Percentiles rank a stretch among this genome's conserved stretches.
Conservation (phyloP, 176 grass and related monocot species). For the Musa itinerans region DNA sequence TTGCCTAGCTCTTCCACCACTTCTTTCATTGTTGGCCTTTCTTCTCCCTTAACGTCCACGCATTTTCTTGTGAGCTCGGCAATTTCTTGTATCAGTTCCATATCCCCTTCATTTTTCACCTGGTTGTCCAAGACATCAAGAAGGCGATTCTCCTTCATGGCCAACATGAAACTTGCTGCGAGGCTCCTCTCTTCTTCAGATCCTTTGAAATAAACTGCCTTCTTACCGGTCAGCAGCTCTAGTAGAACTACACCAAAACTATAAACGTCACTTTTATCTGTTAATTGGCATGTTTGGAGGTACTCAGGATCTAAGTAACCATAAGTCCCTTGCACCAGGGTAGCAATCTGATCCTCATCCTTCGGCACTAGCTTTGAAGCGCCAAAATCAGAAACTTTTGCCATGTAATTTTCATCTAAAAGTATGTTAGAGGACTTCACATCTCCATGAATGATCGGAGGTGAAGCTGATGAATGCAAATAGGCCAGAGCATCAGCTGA, state of each 20-base stretch:
- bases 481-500: constrained; percentile 9
- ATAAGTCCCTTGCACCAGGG: constrained; percentile 5
- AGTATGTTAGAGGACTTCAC: constrained; percentile 15
- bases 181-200: background rate
- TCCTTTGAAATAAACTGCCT: background rate
- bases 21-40: constrained; percentile 6
- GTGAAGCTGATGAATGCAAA: constrained; percentile 11
- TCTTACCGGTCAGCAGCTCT: constrained; percentile 2
- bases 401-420: background rate
- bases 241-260: constrained; percentile 5
- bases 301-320: constrained; percentile 10
- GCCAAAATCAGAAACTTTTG: constrained; percentile 9
- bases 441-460: constrained; percentile 9
- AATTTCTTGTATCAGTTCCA: background rate
- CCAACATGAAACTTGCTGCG: background rate
- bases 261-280: constrained; percentile 16
- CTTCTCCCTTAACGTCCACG: background rate
- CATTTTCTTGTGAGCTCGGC: background rate
- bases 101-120: background rate
- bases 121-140: background rate
- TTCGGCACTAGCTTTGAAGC: background rate
- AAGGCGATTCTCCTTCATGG: background rate
- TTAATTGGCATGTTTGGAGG: background rate
- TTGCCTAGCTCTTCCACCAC: background rate
- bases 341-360: background rate